Base-by-base conservation (phyloP, 75 land plant species). In the Cryptomeria japonica region DNA sequence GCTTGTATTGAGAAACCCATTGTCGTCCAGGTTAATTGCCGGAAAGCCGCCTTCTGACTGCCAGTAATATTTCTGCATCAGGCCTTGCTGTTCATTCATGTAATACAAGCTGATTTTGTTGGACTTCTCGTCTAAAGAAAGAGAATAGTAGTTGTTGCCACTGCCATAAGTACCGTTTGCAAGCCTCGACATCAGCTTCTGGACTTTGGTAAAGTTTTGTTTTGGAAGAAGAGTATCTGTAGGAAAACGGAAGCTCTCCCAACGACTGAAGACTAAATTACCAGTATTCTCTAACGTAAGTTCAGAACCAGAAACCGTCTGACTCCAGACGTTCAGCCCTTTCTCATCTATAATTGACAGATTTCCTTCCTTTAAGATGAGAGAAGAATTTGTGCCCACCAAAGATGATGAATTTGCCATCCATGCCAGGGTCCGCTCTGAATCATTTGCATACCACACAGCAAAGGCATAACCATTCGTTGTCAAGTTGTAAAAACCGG, bases 391-490 rank as follows among this genome's bases (percentile, higher is more conserved):
- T n/a, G 5, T 0, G 85, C 22, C n/a, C 41, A 92, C 36, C 1
- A 87, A n/a, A 46, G 28, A 2, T 5, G 25, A 9, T 18, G 46
- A 44, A 61, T 88, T 80, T 51, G 88, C 84, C 19, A 86, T 85
- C 94, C 92, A 93, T 39, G 91, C 89, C 58, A 87, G 70, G 79
- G 88, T 87, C 37, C 36, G 6, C 12, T 3, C 5, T 18, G 84
- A 39, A 13, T 87, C 31, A 82, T 82, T 82, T 11, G 42, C 46
- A 49, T 87, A 90, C 94, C 94, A 91, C 38, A 93, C 75, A 3
- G 94, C 87, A 89, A 93, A 93, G 86, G 68, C 77, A 34, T 42
- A 93, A 83, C 49, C 87, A 75, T 5, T 58, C 7, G 86, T 3
- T 10, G 88, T 51, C 37, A 31, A 14, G 42, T 75, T 56, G 22